These are phyloP conservation scores for Aureobasidium subglaciale DNA, from an alignment of 2,329 filamentous ascomycete genomes.

Conservation along the genomic window DNA sequence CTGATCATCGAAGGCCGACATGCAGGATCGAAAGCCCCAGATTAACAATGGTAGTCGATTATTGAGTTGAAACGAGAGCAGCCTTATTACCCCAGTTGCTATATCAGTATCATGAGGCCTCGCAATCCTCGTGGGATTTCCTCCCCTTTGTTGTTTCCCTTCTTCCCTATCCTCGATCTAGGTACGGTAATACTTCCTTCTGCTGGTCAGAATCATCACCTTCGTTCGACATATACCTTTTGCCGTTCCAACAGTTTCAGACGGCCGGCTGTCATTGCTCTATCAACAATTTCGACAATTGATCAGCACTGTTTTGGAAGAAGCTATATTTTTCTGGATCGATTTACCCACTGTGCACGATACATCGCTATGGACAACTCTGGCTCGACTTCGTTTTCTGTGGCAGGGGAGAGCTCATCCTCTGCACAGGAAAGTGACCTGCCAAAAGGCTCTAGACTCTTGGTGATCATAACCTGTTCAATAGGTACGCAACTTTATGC, in stretches of 20 bases:
- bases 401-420: background rate
- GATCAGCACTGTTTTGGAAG: background rate
- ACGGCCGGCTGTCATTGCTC: background rate
- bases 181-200: background rate
- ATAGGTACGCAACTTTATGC: slow-evolving; percentile 4
- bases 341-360: too few relatives aligned
- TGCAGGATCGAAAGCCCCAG: slow-evolving; percentile 6
- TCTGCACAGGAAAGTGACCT: background rate
- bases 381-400: background rate
- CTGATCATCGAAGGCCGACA: background rate
- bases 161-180: background rate
- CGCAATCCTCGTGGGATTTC: background rate
- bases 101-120: slow-evolving; percentile 9
- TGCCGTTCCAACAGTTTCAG: background rate
- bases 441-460: background rate
- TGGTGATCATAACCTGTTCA: slow-evolving; percentile 11
- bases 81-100: slow-evolving; percentile 9
- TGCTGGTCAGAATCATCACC: slow-evolving; percentile 6
- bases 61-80: slow-evolving; percentile 2
- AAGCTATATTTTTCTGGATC: background rate
- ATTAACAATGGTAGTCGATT: background rate
- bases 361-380: background rate
- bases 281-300: background rate
- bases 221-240: background rate
- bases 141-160: background rate